Conservation (phyloP, 2,329 filamentous ascomycete species). For the Rutstroemia sp. region DNA sequence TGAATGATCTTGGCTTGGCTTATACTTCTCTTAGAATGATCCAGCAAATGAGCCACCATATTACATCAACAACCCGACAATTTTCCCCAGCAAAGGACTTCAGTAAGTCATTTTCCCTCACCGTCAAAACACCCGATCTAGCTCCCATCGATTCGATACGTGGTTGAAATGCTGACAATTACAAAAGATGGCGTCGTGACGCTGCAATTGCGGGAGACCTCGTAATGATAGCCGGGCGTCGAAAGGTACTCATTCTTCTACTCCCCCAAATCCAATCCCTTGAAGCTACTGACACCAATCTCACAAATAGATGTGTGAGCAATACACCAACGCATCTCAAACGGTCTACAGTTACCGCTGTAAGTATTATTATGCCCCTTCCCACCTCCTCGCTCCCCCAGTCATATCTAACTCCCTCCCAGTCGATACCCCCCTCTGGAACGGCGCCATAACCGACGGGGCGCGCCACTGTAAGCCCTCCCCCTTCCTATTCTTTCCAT, state of each 20-base stretch:
- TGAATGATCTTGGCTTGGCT: not conserved
- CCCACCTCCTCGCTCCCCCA: not conserved
- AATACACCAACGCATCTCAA: slow-evolving; percentile 30
- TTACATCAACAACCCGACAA: slow-evolving; percentile 29
- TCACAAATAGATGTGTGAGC: slow-evolving; percentile 32
- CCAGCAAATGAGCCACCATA: slow-evolving; percentile 40
- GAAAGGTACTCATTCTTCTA: slow-evolving; percentile 19
- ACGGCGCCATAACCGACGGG: slow-evolving; percentile 33
- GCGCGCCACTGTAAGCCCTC: slow-evolving; percentile 33
- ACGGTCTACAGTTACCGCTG: slow-evolving; percentile 41
- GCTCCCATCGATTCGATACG: no score
- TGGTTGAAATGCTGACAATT: not conserved
- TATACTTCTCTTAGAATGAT: slow-evolving; percentile 28
- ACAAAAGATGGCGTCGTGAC: slow-evolving; percentile 34
- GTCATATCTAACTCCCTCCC: not conserved
- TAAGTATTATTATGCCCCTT: no score
- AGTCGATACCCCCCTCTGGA: slow-evolving; percentile 37
- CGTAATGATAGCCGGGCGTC: slow-evolving; percentile 40
- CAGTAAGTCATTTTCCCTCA: slow-evolving; percentile 16
- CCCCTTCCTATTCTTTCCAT: not conserved
- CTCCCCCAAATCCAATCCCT: not conserved
- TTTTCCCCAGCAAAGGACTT: slow-evolving; percentile 30
- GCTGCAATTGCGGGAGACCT: slow-evolving; percentile 40
- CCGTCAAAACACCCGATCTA: no score
- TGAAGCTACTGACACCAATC: no score